Evolutionary conservation across 768 basidiomycete genomes (phyloP).

Genomic region (Russula virescens): DNA sequence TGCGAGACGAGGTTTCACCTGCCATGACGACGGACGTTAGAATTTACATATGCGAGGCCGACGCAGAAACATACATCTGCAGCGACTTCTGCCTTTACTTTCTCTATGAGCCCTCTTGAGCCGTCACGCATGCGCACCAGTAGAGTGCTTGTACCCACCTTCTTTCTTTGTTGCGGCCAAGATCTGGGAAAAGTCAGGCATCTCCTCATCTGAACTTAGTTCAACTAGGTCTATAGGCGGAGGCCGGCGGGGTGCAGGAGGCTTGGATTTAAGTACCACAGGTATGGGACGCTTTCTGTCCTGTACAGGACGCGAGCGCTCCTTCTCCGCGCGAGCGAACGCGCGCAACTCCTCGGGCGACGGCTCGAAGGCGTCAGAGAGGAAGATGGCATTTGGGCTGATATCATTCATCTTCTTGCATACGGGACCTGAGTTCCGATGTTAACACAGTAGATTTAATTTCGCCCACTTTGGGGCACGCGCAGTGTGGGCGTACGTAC

Average conservation of each 20-base stretch:
- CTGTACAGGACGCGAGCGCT: conserved; percentile 3
- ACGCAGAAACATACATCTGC: conserved; percentile 1
- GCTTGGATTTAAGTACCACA: conserved; percentile 24
- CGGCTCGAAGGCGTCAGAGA: conserved; percentile 63
- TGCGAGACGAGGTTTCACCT: conserved; percentile 2
- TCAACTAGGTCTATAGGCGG: conserved; percentile 20
- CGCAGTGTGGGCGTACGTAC: conserved; percentile 32
- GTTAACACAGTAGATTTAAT: not conserved
- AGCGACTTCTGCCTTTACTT: not conserved
- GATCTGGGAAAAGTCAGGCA: conserved; percentile 44
- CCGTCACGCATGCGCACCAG: not conserved
- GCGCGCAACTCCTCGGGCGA: conserved; percentile 49
- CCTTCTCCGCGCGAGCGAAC: conserved; percentile 31
- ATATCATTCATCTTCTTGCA: conserved; percentile 65
- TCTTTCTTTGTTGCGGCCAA: conserved; percentile 25
- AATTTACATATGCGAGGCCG: not conserved
- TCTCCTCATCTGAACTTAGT: conserved; percentile 39
- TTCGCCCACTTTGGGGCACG: not conserved
- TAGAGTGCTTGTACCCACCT: not conserved
- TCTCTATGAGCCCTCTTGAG: not conserved
- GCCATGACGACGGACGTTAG: not conserved
- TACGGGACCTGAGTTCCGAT: conserved; percentile 44
- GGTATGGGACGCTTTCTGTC: not conserved
- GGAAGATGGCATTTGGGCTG: conserved; percentile 48
- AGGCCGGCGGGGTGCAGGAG: conserved; percentile 6